Conservation (phyloP, 495 filamentous ascomycete genomes). For the Gamarada debralockiae region DNA sequence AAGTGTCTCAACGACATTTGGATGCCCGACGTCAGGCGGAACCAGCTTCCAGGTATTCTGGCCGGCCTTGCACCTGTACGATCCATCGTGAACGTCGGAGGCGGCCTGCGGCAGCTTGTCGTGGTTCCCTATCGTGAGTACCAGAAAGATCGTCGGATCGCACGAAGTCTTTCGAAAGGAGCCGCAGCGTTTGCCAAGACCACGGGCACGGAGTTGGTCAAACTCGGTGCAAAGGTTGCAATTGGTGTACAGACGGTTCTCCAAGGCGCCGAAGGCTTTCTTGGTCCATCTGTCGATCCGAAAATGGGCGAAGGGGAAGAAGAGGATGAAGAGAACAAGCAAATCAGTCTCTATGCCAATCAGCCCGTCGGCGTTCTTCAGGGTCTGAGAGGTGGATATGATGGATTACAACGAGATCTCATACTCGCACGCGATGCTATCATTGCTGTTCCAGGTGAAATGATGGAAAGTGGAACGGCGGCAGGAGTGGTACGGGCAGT, state of each 20-base stretch:
- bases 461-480: constrained; percentile 81
- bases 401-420: constrained; percentile 81
- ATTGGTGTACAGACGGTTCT: constrained; percentile 90
- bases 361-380: constrained; percentile 85
- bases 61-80: constrained; percentile 88
- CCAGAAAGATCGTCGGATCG: constrained; percentile 85
- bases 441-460: constrained; percentile 88
- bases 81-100: constrained; percentile 84
- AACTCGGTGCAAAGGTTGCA: constrained; percentile 89
- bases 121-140: constrained; percentile 91
- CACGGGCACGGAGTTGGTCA: constrained; percentile 85
- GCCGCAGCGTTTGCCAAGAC: constrained; percentile 85
- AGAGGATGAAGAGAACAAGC: constrained; percentile 63
- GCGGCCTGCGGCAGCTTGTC: constrained; percentile 79
- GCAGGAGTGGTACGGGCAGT: constrained; percentile 80
- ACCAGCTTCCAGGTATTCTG: constrained; percentile 85
- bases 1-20: constrained; percentile 91
- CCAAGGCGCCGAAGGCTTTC: constrained; percentile 79
- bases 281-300: constrained; percentile 31
- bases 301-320: constrained; percentile 20
- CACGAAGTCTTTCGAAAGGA: constrained; percentile 88
- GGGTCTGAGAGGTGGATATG: constrained; percentile 76
- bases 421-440: constrained; percentile 82
- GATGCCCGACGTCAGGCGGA: constrained; percentile 90
- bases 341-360: constrained; percentile 86